Conservation (phyloP, 2,329 filamentous ascomycete genomes). For the Neopestalotiopsis clavispora region DNA sequence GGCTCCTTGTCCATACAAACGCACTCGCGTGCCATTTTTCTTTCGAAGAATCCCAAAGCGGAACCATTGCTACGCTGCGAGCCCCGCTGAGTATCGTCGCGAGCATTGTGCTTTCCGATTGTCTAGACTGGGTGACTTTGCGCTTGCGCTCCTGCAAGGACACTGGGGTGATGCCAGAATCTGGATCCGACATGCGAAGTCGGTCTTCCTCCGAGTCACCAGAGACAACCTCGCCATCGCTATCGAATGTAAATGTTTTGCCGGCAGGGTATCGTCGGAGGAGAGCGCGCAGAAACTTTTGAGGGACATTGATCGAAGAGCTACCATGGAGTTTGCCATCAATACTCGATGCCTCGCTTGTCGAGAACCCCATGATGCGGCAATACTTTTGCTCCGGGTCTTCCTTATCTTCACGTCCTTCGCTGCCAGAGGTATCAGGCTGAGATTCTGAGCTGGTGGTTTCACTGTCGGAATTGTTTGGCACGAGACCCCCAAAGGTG, state of each 20-base stretch:
- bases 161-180: not conserved
- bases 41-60: conserved; percentile 50
- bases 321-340: conserved; percentile 26
- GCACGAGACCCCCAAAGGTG: conserved; percentile 22
- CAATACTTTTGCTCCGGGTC: conserved; percentile 25
- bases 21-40: conserved; percentile 55
- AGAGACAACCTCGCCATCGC: conserved; percentile 39
- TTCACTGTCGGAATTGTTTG: not conserved
- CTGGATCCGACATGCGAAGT: conserved; percentile 6
- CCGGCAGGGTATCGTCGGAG: conserved; percentile 50
- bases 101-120: conserved; percentile 36
- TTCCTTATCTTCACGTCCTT: conserved; percentile 18
- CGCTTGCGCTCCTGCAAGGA: not conserved
- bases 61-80: conserved; percentile 51
- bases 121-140: conserved; percentile 20
- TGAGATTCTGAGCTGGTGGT: not conserved
- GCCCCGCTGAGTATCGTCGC: conserved; percentile 45
- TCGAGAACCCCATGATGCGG: conserved; percentile 45
- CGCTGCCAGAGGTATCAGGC: conserved; percentile 26
- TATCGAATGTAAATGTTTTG: conserved; percentile 50
- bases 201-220: conserved; percentile 29
- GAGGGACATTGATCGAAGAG: conserved; percentile 35
- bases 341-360: conserved; percentile 37
- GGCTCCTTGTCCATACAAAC: conserved; percentile 52
- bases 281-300: conserved; percentile 45